Evolutionary conservation across 106 monocot genomes (phyloP).

Genomic region (Dioscorea alata): DNA sequence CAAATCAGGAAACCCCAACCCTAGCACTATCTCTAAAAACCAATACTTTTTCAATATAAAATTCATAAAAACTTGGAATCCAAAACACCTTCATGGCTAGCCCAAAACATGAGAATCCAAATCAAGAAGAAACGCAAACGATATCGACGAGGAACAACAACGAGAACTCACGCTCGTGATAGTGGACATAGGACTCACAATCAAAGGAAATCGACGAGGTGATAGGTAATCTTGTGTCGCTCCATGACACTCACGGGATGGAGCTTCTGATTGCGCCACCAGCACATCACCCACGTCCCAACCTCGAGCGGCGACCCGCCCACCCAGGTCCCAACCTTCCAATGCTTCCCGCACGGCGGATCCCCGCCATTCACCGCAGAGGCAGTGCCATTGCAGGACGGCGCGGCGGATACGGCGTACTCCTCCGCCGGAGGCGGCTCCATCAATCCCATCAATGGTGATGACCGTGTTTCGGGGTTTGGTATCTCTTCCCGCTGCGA

Average conservation of each 20-base stretch:
- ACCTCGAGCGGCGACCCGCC: conserved; percentile 67
- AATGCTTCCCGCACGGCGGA: conserved; percentile 12
- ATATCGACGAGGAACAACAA: not conserved
- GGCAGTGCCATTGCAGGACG: conserved; percentile 12
- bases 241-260: conserved; percentile 98
- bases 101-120: too few relatives aligned
- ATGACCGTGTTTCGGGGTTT: too few relatives aligned
- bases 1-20: conserved; percentile 17
- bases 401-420: conserved; percentile 24
- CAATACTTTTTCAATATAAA: too few relatives aligned
- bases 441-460: conserved; percentile 57
- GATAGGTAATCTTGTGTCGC: conserved; percentile 41
- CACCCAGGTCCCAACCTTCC: conserved; percentile 8
- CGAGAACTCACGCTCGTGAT: conserved; percentile 75
- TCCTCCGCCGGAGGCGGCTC: conserved; percentile 47
- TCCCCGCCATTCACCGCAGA: not conserved
- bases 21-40: conserved; percentile 5
- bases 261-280: conserved; percentile 92
- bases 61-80: too few relatives aligned
- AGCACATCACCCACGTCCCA: conserved; percentile 80
- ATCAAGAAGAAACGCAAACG: not conserved
- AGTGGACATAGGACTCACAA: conserved; percentile 97
- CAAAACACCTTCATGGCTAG: too few relatives aligned
- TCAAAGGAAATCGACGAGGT: conserved; percentile 18
- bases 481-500: too few relatives aligned